Percentiles rank a stretch among this genome's conserved stretches.
Evolutionary conservation across 2,329 filamentous ascomycete genomes (phyloP).

Genomic region (Colletotrichum theobromicola): DNA sequence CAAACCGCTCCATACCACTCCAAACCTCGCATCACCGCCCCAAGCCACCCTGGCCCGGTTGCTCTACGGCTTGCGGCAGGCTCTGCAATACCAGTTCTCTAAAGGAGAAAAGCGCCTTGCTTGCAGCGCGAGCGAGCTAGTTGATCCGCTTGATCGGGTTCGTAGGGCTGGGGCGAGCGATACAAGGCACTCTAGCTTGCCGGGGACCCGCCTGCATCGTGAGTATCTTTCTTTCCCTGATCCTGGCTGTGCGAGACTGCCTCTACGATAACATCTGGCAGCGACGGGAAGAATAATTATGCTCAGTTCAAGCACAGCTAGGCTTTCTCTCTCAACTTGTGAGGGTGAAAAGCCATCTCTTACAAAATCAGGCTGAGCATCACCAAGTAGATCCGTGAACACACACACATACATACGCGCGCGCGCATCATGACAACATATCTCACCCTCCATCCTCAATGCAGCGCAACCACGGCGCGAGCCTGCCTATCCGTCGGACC

Average conservation of each 20-base stretch:
- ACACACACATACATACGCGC: neutral
- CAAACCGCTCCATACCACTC: no score
- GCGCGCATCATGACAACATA: neutral
- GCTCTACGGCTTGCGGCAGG: neutral
- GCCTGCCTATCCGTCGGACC: neutral
- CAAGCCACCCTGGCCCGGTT: neutral
- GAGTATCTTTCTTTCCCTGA: neutral
- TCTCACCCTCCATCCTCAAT: neutral
- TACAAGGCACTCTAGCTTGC: neutral
- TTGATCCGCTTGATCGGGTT: neutral
- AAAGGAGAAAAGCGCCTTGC: neutral
- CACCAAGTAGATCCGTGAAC: neutral
- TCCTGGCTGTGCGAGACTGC: neutral
- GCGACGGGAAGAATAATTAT: neutral
- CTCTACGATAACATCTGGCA: neutral
- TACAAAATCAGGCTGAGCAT: slow-evolving; percentile 4
- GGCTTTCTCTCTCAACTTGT: neutral
- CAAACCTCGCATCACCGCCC: neutral
- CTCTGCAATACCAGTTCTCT: neutral
- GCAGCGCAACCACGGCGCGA: neutral
- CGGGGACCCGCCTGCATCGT: neutral
- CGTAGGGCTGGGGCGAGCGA: neutral
- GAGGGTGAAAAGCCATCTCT: neutral
- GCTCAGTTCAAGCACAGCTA: neutral
- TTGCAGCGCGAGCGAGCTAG: neutral